Percentiles rank a stretch among this genome's conserved stretches.
Conservation (phyloP, 192 early-diverging fungal species). For the Podila horticola region DNA sequence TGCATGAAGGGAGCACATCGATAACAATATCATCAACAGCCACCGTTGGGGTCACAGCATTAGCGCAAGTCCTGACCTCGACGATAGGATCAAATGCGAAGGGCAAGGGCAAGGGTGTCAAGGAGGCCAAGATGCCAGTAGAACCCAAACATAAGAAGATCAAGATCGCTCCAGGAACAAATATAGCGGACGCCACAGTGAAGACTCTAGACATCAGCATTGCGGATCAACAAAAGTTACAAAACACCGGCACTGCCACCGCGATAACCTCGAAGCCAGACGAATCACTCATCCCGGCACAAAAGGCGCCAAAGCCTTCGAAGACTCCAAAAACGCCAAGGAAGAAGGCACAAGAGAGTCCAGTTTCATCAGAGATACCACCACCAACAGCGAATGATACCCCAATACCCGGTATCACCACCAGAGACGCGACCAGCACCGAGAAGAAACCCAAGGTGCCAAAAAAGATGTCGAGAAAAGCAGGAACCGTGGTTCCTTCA, state of each 20-base stretch:
- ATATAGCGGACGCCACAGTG: no score
- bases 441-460: background rate
- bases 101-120: background rate
- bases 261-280: no score
- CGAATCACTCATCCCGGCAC: no score
- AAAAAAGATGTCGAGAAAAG: background rate
- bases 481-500: no score
- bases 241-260: no score
- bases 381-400: no score
- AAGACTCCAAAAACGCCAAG: background rate
- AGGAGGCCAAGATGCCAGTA: background rate
- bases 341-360: background rate
- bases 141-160: background rate
- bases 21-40: background rate
- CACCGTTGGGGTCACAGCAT: background rate
- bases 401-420: no score
- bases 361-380: no score
- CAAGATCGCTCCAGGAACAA: no score
- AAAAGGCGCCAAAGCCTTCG: background rate
- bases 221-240: no score
- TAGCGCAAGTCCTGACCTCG: background rate
- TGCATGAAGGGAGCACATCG: background rate
- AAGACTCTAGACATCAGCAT: no score
- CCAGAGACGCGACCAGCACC: no score
- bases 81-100: background rate